Conservation (phyloP, 352 stramenopile species). For the Saprolegnia diclina region DNA sequence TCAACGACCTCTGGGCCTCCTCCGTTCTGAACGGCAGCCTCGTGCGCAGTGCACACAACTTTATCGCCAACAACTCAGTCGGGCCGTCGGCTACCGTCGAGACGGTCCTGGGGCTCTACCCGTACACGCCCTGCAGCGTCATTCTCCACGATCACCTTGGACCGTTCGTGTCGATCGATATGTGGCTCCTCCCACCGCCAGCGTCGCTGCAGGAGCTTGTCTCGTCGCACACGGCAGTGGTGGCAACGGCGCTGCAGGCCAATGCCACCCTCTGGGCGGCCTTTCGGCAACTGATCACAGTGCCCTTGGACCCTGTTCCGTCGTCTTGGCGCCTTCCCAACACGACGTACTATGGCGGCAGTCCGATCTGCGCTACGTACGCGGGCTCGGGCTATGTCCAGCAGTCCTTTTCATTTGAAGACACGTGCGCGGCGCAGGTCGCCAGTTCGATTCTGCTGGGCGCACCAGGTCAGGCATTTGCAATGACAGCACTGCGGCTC, state of each 20-base stretch:
- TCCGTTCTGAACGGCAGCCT: background rate
- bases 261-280: background rate
- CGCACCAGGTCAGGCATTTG: background rate
- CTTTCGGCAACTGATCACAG: background rate
- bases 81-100: background rate
- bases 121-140: background rate
- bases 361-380: background rate
- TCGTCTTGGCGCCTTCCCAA: background rate
- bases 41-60: conserved; percentile 3
- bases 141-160: conserved; percentile 4
- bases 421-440: background rate
- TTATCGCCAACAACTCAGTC: background rate
- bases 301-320: background rate
- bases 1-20: conserved; percentile 2
- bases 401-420: conserved; percentile 13
- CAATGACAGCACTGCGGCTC: background rate
- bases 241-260: background rate
- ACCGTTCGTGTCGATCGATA: conserved; percentile 11
- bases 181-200: background rate
- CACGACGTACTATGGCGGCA: conserved; percentile 6
- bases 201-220: background rate
- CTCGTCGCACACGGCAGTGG: background rate
- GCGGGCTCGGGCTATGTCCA: background rate
- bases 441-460: background rate
- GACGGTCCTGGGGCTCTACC: background rate